Percentiles rank a stretch among this genome's conserved stretches.
phyloP scores from a whole-genome alignment of 805 yeast genomes.

The Ogataea corticis region DNA sequence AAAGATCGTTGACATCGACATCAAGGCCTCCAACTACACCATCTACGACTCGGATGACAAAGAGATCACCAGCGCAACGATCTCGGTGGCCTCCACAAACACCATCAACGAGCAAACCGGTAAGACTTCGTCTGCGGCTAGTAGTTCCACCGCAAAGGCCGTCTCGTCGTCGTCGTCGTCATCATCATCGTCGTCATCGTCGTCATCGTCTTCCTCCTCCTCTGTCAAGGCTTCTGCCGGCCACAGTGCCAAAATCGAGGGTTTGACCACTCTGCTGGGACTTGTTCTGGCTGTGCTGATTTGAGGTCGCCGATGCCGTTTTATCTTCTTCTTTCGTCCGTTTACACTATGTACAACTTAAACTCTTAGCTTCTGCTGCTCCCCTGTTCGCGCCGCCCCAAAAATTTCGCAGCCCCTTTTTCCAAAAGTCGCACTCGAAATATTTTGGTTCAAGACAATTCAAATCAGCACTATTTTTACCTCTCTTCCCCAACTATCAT shows the following conservation, averaged over 20 bases:
- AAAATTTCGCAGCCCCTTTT: background rate
- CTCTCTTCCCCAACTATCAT: background rate
- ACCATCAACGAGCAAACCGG: slow-evolving; percentile 35
- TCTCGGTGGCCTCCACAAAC: slow-evolving; percentile 38
- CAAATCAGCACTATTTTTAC: too few species aligned
- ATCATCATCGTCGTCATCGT: slow-evolving; percentile 20
- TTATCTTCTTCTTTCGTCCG: background rate
- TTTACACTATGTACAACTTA: slow-evolving; percentile 6
- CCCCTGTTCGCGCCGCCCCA: background rate
- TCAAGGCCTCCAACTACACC: slow-evolving; percentile 42
- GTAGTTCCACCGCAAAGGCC: slow-evolving; percentile 17
- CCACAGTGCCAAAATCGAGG: slow-evolving; percentile 16
- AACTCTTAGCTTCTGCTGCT: too few species aligned
- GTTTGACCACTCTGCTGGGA: slow-evolving; percentile 34
- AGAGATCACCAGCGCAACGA: slow-evolving; percentile 36
- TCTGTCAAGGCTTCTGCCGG: slow-evolving; percentile 30
- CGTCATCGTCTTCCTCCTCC: slow-evolving; percentile 20
- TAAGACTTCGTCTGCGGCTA: slow-evolving; percentile 25
- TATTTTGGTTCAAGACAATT: slow-evolving; percentile 7
- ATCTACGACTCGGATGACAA: slow-evolving; percentile 39
- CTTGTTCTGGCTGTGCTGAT: slow-evolving; percentile 43
- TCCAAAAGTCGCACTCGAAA: slow-evolving; percentile 9
- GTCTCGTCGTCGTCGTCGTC: slow-evolving; percentile 19
- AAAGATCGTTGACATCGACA: slow-evolving; percentile 39
- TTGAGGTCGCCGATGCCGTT: slow-evolving; percentile 19